A percentile compares a stretch with the other conserved stretches of the same genome.
These are phyloP conservation scores for Nasturtium officinale DNA, from an alignment of 345 rosid species.

Conservation along the genomic window DNA sequence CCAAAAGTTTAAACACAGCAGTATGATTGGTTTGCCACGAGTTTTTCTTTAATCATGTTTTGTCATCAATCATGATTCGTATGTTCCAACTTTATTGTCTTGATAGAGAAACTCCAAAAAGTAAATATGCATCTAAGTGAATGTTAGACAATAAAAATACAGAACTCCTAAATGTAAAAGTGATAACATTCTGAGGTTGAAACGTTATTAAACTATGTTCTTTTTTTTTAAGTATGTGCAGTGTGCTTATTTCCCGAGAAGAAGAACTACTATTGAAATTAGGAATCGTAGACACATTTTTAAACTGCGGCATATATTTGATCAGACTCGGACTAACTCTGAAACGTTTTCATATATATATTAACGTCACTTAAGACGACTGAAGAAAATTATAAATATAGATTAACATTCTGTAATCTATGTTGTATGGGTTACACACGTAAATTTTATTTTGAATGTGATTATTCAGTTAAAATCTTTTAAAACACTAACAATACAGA, in stretches of 20 bases:
- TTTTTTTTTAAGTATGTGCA: not conserved
- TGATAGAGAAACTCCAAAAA: slow-evolving; percentile 2
- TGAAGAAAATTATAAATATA: not conserved
- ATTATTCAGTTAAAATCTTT: not conserved
- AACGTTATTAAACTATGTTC: not conserved
- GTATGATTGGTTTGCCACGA: slow-evolving; percentile 41
- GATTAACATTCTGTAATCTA: not conserved
- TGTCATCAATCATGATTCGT: slow-evolving; percentile 24
- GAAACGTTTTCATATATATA: too few species aligned
- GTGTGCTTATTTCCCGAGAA: not conserved
- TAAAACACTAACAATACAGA: not conserved
- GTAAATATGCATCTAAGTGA: not conserved
- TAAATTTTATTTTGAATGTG: not conserved
- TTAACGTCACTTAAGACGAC: not conserved
- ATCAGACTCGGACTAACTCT: too few species aligned
- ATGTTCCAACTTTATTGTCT: slow-evolving; percentile 19
- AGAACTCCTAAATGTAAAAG: too few species aligned
- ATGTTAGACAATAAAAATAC: not conserved
- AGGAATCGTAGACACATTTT: not conserved
- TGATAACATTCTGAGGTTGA: not conserved
- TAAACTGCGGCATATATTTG: too few species aligned
- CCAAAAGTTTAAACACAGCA: slow-evolving; percentile 31
- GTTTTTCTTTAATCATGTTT: slow-evolving; percentile 35
- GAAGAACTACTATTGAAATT: not conserved
- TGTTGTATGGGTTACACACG: not conserved